Base-by-base conservation (phyloP, 257 asterid genomes). In the Solanum virginianum region DNA sequence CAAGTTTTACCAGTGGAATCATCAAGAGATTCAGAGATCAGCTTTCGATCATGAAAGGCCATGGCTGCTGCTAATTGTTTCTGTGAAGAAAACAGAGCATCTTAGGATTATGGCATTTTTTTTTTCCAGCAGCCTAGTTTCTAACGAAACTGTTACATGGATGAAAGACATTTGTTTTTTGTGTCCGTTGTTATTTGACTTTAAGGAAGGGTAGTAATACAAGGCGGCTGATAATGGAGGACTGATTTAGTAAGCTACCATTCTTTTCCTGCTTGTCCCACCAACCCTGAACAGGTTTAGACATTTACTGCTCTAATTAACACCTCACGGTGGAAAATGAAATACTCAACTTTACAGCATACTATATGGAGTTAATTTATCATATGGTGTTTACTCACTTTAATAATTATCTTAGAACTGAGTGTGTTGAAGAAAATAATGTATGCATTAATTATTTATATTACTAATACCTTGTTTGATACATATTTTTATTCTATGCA, bases 41-140 rank as follows among this genome's bases (percentile, higher is more conserved):
- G 82, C 70, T 89, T 91, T 79, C 92, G 75, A 71, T 26, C 90
- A 79, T 83, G 84, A 84, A 87, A 85, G 80, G 89, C 91, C 98
- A 91, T 92, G 89, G 51, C 49, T 83, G 24, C 82, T 24, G 43
- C 82, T 51, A 9, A 16, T 77, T 51, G 45, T 7, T 77, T 51
- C n/a, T 18, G 56, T 83, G 79, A 57, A 66, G 14, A 79, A 69
- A 57, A 81, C 36, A 80, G 83, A 26, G 39, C 84, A 63, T 59
- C 83, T 66, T 57, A 55, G 22, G 60, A 55, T 16, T 8, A 16
- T 57, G 41, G 41, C 9, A 3, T 57, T 6, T 43, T 20, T 43
- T 20, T 18, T 57, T 57, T 36, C 41, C 41, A 36, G 83, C 82
- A n/a, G 62, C 74, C 53, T 79, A 86, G 71, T 55, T 85, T 45